Conservation (phyloP, 371 early-diverging fungal species). For the Rhizopus arrhizus region DNA sequence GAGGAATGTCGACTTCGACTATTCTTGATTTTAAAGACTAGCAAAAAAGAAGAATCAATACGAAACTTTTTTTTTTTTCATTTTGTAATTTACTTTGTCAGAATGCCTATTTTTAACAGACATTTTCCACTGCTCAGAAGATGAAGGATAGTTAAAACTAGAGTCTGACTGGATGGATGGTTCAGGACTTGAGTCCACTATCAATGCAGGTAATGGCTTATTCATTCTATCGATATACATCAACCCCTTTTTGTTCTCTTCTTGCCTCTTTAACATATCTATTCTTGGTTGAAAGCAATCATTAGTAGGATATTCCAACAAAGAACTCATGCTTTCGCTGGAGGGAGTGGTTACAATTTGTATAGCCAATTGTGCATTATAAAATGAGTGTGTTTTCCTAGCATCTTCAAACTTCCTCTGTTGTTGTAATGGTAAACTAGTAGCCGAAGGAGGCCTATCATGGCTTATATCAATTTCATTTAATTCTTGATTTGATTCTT, state of each 20-base stretch:
- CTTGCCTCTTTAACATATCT: neutral
- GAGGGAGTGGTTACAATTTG: constrained; percentile 8
- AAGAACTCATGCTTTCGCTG: neutral
- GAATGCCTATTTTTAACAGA: neutral
- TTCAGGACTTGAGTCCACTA: neutral
- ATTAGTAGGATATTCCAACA: neutral
- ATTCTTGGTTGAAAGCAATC: neutral
- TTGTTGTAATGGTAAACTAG: neutral
- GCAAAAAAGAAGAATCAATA: neutral
- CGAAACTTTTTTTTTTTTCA: neutral
- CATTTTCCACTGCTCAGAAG: neutral
- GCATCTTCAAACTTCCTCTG: neutral
- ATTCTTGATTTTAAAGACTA: constrained; percentile 15
- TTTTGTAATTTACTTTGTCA: constrained; percentile 1
- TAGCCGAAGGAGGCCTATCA: neutral
- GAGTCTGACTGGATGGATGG: neutral
- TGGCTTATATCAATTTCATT: neutral
- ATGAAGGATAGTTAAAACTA: neutral
- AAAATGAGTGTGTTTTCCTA: constrained; percentile 17
- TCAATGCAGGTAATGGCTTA: neutral
- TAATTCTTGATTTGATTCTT: constrained; percentile 5
- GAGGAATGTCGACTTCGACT: constrained; percentile 12
- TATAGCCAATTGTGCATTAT: constrained; percentile 26
- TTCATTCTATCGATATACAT: neutral
- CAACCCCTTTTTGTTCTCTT: neutral